Evolutionary conservation across 305 asterid genomes (phyloP).

Genomic region (Fraxinus ornus): DNA sequence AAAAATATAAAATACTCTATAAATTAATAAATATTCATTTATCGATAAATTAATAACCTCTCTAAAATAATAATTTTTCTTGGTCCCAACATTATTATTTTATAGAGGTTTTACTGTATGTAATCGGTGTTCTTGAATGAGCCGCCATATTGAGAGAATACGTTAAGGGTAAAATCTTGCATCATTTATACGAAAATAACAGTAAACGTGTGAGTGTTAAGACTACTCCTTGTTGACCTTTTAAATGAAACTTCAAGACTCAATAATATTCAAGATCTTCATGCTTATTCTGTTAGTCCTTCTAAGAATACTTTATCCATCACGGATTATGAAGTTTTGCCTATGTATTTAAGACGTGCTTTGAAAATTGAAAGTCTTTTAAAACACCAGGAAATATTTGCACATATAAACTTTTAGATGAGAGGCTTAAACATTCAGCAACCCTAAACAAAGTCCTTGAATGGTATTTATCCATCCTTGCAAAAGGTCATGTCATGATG

Average conservation of each 20-base stretch:
- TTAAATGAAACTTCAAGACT: too few species aligned
- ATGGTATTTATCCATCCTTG: background rate
- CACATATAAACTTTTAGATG: background rate
- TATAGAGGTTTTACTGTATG: too few species aligned
- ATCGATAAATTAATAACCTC: too few species aligned
- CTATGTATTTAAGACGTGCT: background rate
- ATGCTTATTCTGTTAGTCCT: background rate
- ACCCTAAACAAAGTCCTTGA: background rate
- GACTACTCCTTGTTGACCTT: background rate
- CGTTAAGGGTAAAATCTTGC: too few species aligned
- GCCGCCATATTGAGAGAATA: too few species aligned
- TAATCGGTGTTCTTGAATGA: too few species aligned
- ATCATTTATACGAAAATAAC: too few species aligned
- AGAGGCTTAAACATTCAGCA: background rate
- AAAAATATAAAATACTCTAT: too few species aligned
- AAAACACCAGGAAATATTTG: background rate
- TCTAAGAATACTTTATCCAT: background rate
- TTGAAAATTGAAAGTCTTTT: background rate
- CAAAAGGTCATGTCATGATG: background rate
- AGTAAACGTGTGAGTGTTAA: too few species aligned
- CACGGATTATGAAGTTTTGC: background rate
- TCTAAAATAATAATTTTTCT: too few species aligned
- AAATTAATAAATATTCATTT: too few species aligned
- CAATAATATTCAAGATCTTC: background rate
- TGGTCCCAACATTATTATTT: too few species aligned